A percentile compares a stretch with the other conserved stretches of the same genome.
phyloP scores from a whole-genome alignment of 768 basidiomycete genomes.

The Tricholoma flavovirens region DNA sequence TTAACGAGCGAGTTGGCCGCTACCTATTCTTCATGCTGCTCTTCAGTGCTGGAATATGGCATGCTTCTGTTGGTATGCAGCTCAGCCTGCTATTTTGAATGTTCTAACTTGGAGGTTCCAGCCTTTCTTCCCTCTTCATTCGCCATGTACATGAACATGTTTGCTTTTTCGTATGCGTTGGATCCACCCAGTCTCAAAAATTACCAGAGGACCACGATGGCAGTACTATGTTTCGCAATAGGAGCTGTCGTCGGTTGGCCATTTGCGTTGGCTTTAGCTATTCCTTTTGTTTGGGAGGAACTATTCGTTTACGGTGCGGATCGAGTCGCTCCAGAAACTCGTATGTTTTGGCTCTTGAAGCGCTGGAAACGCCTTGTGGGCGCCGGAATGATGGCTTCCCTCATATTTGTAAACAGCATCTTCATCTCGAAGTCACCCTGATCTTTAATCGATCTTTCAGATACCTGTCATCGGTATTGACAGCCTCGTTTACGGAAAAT shows the following conservation, averaged over 20 bases:
- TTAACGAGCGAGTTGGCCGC: conserved; percentile 89
- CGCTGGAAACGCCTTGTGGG: conserved; percentile 55
- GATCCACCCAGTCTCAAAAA: conserved; percentile 51
- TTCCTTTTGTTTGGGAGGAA: conserved; percentile 91
- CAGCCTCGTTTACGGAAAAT: conserved; percentile 78
- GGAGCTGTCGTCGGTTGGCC: conserved; percentile 96
- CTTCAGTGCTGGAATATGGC: conserved; percentile 94
- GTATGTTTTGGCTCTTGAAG: conserved; percentile 48
- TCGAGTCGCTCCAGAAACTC: conserved; percentile 40
- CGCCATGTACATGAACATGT: conserved; percentile 81
- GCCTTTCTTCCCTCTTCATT: conserved; percentile 95
- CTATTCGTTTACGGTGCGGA: conserved; percentile 75
- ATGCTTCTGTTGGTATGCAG: conserved; percentile 68
- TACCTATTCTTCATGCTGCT: conserved; percentile 86
- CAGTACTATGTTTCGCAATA: conserved; percentile 67
- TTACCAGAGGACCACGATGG: conserved; percentile 50
- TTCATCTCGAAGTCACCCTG: background rate
- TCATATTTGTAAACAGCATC: conserved; percentile 53
- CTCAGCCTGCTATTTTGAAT: background rate
- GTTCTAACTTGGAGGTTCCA: conserved; percentile 24
- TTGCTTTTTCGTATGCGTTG: conserved; percentile 71
- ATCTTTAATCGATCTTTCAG: conserved; percentile 34
- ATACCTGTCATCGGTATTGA: conserved; percentile 81
- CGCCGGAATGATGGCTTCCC: conserved; percentile 47
- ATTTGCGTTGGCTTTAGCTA: conserved; percentile 79